Evolutionary conservation across 2,329 filamentous ascomycete genomes (phyloP).

Genomic region (Nothophoma quercina): DNA sequence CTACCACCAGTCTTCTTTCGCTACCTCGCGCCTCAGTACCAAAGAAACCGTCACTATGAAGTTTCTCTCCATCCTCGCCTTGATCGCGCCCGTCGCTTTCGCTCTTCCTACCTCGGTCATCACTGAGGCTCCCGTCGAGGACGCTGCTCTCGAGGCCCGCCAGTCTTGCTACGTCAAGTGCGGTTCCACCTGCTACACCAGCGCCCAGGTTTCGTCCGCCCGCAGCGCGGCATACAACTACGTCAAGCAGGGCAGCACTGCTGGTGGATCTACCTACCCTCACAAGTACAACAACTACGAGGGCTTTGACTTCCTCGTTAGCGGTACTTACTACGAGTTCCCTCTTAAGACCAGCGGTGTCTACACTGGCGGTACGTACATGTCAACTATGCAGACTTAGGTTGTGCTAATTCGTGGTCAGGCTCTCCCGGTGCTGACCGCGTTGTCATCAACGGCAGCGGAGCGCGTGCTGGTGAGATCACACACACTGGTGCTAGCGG

Average conservation of each 20-base stretch:
- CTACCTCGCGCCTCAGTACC: not conserved
- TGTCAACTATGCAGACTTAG: not conserved
- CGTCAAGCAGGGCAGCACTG: conserved; percentile 52
- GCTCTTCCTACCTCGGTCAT: conserved; percentile 22
- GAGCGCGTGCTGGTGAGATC: conserved; percentile 68
- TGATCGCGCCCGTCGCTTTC: conserved; percentile 29
- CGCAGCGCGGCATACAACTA: conserved; percentile 61
- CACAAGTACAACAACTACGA: conserved; percentile 70
- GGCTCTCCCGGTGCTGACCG: conserved; percentile 72
- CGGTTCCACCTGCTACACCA: conserved; percentile 62
- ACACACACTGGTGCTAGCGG: conserved; percentile 75
- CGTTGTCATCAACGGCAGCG: conserved; percentile 66
- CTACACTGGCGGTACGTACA: conserved; percentile 62
- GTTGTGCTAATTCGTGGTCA: conserved; percentile 24
- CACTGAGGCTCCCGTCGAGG: conserved; percentile 17
- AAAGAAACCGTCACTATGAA: conserved; percentile 21
- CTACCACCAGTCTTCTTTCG: not conserved
- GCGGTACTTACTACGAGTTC: conserved; percentile 70
- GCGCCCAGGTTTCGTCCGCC: conserved; percentile 59
- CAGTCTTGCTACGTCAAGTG: conserved; percentile 60
- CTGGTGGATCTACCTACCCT: conserved; percentile 59
- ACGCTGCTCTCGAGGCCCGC: conserved; percentile 42
- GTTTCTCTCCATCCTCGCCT: conserved; percentile 30
- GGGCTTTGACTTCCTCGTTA: conserved; percentile 66
- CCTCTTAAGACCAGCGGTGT: conserved; percentile 61